Conservation (phyloP, 768 basidiomycete genomes). For the Termitomyces eurrhizus region DNA sequence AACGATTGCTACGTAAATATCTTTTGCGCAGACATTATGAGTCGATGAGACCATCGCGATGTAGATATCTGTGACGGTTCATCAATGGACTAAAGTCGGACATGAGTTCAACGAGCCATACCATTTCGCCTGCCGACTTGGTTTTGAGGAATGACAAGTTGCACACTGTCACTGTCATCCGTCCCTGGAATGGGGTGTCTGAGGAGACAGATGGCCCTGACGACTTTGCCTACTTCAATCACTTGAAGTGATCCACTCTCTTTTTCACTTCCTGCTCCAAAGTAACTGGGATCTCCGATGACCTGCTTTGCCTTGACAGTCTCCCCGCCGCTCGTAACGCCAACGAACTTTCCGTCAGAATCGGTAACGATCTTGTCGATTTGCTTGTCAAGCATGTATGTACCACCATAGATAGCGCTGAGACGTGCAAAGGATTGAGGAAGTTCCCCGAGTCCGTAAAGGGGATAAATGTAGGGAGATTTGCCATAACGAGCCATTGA, state of each 20-base stretch:
- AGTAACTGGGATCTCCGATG: slow-evolving; percentile 98
- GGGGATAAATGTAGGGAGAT: slow-evolving; percentile 98
- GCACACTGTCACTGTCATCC: slow-evolving; percentile 90
- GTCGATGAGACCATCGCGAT: slow-evolving; percentile 96
- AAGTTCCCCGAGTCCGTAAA: slow-evolving; percentile 98
- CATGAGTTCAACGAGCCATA: slow-evolving; percentile 31
- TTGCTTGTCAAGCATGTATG: slow-evolving; percentile 98
- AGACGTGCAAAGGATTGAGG: slow-evolving; percentile 98
- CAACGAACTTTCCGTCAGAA: slow-evolving; percentile 83
- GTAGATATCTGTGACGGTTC: slow-evolving; percentile 79
- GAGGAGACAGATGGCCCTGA: slow-evolving; percentile 95
- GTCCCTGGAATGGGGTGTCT: slow-evolving; percentile 99
- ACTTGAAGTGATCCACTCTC: slow-evolving; percentile 82
- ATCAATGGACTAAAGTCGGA: slow-evolving; percentile 1
- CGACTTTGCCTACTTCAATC: slow-evolving; percentile 89
- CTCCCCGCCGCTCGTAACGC: slow-evolving; percentile 86
- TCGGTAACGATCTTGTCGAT: slow-evolving; percentile 90
- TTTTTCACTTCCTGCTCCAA: slow-evolving; percentile 64
- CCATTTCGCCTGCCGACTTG: slow-evolving; percentile 93
- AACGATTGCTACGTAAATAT: slow-evolving; percentile 94
- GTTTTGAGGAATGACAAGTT: slow-evolving; percentile 99
- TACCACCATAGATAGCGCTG: slow-evolving; percentile 97
- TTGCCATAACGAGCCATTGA: slow-evolving; percentile 99
- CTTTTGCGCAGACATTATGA: slow-evolving; percentile 96
- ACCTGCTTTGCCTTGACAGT: slow-evolving; percentile 97